Evolutionary conservation across 129 eudicot genomes (phyloP).

Genomic region (Escallonia rubra): DNA sequence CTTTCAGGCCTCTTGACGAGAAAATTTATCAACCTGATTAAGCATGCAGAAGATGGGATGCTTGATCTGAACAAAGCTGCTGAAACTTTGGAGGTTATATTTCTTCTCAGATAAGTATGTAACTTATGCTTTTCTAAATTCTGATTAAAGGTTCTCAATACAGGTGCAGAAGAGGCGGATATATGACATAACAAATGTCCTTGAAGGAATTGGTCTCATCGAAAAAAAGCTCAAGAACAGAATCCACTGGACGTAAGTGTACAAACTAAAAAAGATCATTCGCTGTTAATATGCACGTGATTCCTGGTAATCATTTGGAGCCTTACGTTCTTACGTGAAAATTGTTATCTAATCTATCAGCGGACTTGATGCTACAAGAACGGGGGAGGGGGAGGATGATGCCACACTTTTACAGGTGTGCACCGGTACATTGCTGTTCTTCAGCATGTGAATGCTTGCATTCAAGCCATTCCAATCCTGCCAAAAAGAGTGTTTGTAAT

Average conservation of each 20-base stretch:
- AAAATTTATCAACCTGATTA: constrained; percentile 74
- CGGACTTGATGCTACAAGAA: constrained; percentile 84
- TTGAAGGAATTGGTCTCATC: constrained; percentile 97
- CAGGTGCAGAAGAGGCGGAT: constrained; percentile 99
- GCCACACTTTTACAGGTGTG: constrained; percentile 64
- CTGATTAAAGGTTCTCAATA: neutral
- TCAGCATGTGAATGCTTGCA: neutral
- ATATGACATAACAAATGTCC: constrained; percentile 97
- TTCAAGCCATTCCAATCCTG: too few species aligned
- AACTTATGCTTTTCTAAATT: neutral
- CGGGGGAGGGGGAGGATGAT: constrained; percentile 73
- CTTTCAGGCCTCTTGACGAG: constrained; percentile 83
- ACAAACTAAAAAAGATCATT: neutral
- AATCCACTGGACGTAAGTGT: constrained; percentile 90
- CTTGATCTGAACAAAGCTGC: constrained; percentile 97
- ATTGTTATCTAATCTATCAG: constrained; percentile 32
- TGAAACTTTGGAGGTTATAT: constrained; percentile 78
- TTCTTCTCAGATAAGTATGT: neutral
- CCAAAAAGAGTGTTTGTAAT: too few species aligned
- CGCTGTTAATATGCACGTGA: neutral
- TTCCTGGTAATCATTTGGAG: neutral
- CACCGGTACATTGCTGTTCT: neutral
- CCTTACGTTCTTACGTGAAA: constrained; percentile 10
- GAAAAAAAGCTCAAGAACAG: constrained; percentile 97
- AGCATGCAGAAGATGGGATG: constrained; percentile 96